Evolutionary conservation across 208 protist genomes (phyloP).

Genomic region (Angomonas deanei): DNA sequence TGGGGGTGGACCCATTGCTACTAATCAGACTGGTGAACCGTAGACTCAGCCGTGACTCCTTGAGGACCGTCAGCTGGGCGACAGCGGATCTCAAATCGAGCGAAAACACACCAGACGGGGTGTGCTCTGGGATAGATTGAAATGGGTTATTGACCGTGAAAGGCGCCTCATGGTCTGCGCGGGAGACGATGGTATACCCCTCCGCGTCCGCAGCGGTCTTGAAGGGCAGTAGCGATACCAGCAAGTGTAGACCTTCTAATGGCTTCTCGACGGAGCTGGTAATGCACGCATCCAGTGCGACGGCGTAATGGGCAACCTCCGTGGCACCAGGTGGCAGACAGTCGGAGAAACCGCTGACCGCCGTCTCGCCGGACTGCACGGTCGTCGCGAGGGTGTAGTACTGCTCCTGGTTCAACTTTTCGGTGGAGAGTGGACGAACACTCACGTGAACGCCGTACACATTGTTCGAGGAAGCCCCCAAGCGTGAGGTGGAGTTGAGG

Average conservation of each 20-base stretch:
- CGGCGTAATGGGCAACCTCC: not conserved
- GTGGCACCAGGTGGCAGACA: not conserved
- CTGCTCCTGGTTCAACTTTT: not conserved
- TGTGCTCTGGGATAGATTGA: not conserved
- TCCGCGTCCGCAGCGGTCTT: not conserved
- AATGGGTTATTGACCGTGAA: not conserved
- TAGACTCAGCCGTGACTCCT: not conserved
- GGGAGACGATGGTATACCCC: not conserved
- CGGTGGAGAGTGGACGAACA: not conserved
- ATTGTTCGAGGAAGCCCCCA: not conserved
- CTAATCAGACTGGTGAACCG: not conserved
- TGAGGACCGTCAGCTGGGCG: not conserved
- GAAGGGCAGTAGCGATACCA: not conserved
- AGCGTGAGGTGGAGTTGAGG: not conserved
- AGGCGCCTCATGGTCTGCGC: not conserved
- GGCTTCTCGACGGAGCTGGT: not conserved
- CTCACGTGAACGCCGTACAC: constrained; percentile 5
- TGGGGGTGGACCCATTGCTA: not conserved
- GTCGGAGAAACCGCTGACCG: not conserved
- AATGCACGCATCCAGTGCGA: not conserved
- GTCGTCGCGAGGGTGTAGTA: not conserved
- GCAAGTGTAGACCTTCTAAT: not conserved
- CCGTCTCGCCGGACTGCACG: not conserved
- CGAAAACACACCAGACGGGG: not conserved
- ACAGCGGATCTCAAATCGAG: not conserved